These are phyloP conservation scores for Sambucus nigra DNA, from an alignment of 129 eudicot genomes.

Conservation along the genomic window DNA sequence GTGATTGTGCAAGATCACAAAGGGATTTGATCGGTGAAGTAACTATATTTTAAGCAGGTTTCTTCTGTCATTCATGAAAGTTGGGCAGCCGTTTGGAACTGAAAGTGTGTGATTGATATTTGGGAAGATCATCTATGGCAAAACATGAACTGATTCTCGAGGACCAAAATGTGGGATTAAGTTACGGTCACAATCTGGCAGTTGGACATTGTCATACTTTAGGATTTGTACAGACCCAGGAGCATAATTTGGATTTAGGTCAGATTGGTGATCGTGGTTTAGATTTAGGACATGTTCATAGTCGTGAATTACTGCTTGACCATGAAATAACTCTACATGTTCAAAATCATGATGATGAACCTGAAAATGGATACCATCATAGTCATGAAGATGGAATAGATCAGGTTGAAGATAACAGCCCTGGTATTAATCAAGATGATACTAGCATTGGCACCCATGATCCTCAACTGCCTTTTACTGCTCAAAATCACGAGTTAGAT, in stretches of 20 bases:
- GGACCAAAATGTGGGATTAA: conserved; percentile 27
- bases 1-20: neutral
- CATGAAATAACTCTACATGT: conserved; percentile 7
- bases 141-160: conserved; percentile 27
- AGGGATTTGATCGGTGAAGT: neutral
- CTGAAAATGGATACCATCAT: conserved; percentile 14
- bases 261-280: conserved; percentile 24
- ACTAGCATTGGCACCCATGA: conserved; percentile 25
- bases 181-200: conserved; percentile 24
- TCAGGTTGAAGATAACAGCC: conserved; percentile 12
- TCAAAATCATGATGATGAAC: conserved; percentile 21
- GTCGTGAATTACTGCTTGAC: conserved; percentile 20
- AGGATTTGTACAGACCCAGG: conserved; percentile 22
- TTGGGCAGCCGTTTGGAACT: neutral
- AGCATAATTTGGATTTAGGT: conserved; percentile 24
- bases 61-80: neutral
- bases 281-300: conserved; percentile 17
- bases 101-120: neutral
- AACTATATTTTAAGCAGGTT: neutral
- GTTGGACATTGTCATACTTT: conserved; percentile 28
- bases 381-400: conserved; percentile 15
- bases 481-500: conserved; percentile 32
- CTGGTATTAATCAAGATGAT: conserved; percentile 25
- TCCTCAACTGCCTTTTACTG: conserved; percentile 29
- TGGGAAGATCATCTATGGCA: conserved; percentile 20